phyloP scores from a whole-genome alignment of 352 stramenopile species.

The Phytophthora boehmeriae region DNA sequence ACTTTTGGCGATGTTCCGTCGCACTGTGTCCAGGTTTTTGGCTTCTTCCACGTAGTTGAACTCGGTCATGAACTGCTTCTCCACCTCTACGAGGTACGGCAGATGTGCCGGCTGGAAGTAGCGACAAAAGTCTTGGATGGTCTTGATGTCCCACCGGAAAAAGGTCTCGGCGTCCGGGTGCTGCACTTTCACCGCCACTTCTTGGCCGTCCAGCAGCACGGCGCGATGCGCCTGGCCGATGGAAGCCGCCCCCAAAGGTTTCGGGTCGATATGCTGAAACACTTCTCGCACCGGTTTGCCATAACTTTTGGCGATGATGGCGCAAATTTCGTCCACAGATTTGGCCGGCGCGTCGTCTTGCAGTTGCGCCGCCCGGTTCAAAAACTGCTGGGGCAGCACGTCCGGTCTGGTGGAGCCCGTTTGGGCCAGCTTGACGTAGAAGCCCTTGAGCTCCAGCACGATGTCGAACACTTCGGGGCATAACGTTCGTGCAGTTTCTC shows the following conservation, averaged over 20 bases:
- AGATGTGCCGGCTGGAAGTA: constrained; percentile 96
- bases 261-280: constrained; percentile 66
- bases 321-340: constrained; percentile 68
- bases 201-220: constrained; percentile 65
- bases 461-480: constrained; percentile 83
- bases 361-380: constrained; percentile 71
- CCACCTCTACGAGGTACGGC: constrained; percentile 93
- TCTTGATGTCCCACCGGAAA: constrained; percentile 96
- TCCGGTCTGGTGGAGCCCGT: constrained; percentile 81
- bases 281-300: constrained; percentile 59
- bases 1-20: constrained; percentile 89
- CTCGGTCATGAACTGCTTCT: constrained; percentile 98
- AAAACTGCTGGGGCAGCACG: constrained; percentile 82
- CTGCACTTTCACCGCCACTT: constrained; percentile 92
- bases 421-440: constrained; percentile 89
- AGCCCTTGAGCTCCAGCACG: constrained; percentile 84
- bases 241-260: constrained; percentile 79
- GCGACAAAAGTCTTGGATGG: constrained; percentile 95
- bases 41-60: constrained; percentile 96
- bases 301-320: constrained; percentile 79
- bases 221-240: constrained; percentile 87
- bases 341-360: constrained; percentile 85
- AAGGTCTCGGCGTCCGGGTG: constrained; percentile 94
- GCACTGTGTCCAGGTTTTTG: constrained; percentile 88
- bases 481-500: constrained; percentile 80